phyloP scores from a whole-genome alignment of 768 basidiomycete species.

The Leccinum subtestaceum region DNA sequence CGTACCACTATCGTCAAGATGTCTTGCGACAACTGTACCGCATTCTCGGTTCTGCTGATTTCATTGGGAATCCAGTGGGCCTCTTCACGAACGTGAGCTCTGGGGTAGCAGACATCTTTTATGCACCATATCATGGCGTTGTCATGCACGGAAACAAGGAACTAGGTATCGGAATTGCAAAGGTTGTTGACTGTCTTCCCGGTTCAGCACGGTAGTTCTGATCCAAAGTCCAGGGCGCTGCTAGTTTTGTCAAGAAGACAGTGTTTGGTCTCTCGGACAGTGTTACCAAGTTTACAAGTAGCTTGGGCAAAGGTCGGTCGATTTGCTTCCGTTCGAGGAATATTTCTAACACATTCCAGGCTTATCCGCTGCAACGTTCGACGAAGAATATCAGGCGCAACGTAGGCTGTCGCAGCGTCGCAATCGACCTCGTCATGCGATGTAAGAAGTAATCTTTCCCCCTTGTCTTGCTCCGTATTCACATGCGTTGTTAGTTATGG shows the following conservation, averaged over 20 bases:
- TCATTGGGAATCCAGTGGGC: slow-evolving; percentile 94
- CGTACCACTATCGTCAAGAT: slow-evolving; percentile 92
- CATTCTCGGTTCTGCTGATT: slow-evolving; percentile 96
- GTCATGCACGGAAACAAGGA: slow-evolving; percentile 96
- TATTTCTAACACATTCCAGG: slow-evolving; percentile 44
- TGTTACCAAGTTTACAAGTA: slow-evolving; percentile 97
- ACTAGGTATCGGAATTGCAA: slow-evolving; percentile 90
- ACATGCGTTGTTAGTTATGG: slow-evolving; percentile 63
- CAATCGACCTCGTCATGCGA: slow-evolving; percentile 94
- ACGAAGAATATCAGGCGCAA: slow-evolving; percentile 90
- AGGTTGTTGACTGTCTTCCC: slow-evolving; percentile 44
- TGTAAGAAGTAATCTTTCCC: slow-evolving; percentile 46
- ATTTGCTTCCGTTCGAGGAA: background rate
- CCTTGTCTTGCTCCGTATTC: background rate
- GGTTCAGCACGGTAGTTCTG: slow-evolving; percentile 2
- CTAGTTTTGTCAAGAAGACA: slow-evolving; percentile 98
- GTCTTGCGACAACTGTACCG: slow-evolving; percentile 92
- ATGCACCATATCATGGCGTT: slow-evolving; percentile 95
- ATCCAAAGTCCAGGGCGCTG: slow-evolving; percentile 69
- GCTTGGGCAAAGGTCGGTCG: slow-evolving; percentile 84
- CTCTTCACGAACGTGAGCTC: slow-evolving; percentile 98
- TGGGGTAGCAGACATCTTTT: slow-evolving; percentile 97
- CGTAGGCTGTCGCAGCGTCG: slow-evolving; percentile 85
- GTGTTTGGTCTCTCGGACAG: slow-evolving; percentile 96
- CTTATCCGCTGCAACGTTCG: slow-evolving; percentile 93